Base-by-base conservation (phyloP, 2,329 filamentous ascomycete species). In the Xylaria polymorpha region DNA sequence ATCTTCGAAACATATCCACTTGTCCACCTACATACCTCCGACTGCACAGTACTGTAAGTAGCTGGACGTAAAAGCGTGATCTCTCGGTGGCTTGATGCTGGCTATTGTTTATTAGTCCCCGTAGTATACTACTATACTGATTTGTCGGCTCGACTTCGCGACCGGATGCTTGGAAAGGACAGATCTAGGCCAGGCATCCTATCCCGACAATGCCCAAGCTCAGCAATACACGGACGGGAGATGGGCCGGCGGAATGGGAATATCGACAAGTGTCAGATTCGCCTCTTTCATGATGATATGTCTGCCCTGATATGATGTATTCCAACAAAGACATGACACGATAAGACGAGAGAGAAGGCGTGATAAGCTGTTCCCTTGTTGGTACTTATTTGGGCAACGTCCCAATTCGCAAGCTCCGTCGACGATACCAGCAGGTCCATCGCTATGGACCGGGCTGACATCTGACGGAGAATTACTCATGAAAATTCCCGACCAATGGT, bases 401-500 rank as follows among this genome's bases (percentile, higher is more conserved):
- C 69, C 64, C 29, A 69, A 71, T 71, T 61, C 51, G 67, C 56
- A 68, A 22, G 56, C 57, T 71, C 64, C 65, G 60, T 67, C 58
- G 60, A 65, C 59, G 61, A 61, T 61, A 41, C 44, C n/a, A 46
- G 58, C n/a, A 56, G 59, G 56, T 62, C 63, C 66, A 69, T 69
- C 58, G 69, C 71, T 72, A 67, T 67, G 67, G 70, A 55, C 48
- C 70, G 72, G 73, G 71, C 70, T 74, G 71, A 73, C 66, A 71
- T 73, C 68, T 68, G 71, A 75, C 75, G 73, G 73, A 73, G 72
- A 74, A 74, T 74, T 71, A 59, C 61, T 68, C 48, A 51, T 51
- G 60, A 63, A 67, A 74, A 71, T 72, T 74, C 60, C 75, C 74
- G 68, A 72, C 75, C 75, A 76, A 77, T 77, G 44, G 62, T 18